phyloP scores from a whole-genome alignment of 129 eudicot genomes.

The Helianthus tuberosus region DNA sequence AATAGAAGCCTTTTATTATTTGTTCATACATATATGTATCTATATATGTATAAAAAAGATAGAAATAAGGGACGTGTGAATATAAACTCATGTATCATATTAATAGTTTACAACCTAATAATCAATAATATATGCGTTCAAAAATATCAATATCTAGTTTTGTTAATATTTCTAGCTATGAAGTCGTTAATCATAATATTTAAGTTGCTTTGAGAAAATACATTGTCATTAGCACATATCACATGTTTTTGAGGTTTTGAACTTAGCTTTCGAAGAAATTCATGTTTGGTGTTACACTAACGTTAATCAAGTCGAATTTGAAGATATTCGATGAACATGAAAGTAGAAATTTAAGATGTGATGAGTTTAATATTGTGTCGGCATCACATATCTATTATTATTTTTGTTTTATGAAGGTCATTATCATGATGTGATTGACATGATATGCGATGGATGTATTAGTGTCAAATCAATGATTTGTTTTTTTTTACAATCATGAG shows the following conservation, averaged over 20 bases:
- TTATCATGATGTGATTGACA: conserved; percentile 17
- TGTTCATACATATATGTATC: too few species aligned
- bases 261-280: not conserved
- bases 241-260: not conserved
- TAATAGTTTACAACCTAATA: too few species aligned
- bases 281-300: not conserved
- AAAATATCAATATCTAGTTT: too few species aligned
- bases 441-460: conserved; percentile 9
- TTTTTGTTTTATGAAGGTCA: not conserved
- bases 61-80: too few species aligned
- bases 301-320: not conserved
- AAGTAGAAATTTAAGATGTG: not conserved
- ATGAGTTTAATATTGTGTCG: not conserved
- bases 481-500: conserved; percentile 1
- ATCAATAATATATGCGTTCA: too few species aligned
- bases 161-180: too few species aligned
- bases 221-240: too few species aligned
- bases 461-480: conserved; percentile 19
- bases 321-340: not conserved
- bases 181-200: too few species aligned
- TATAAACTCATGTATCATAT: too few species aligned
- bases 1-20: too few species aligned
- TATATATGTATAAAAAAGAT: too few species aligned
- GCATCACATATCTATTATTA: not conserved
- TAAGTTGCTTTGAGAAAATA: too few species aligned